Base-by-base conservation (phyloP, 768 basidiomycete genomes). In the Tulasnella calospora region DNA sequence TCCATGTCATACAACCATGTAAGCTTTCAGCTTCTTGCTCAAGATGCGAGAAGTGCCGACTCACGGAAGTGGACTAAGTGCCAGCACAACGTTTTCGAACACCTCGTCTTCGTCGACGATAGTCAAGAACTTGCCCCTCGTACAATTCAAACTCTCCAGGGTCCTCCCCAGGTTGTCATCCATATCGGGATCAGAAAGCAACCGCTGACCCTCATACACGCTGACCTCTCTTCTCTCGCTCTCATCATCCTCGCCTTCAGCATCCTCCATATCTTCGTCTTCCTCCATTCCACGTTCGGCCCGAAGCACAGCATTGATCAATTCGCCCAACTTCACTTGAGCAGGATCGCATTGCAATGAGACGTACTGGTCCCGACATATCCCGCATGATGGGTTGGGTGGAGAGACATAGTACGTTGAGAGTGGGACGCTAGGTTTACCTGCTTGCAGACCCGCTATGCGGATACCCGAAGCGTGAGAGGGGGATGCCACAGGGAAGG, bases 111-210 rank as follows among this genome's bases (percentile, higher is more conserved):
- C 96, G 83, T 98, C 96, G 5, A 91, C 91, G 44, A 98, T 92
- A 6, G 91, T 90, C 82, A 99, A 82, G 85, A 98, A 97, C 85
- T 92, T 96, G 57, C 96, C 95, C 76, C 91, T 85, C 0, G 88
- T 89, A 41, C 97, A 90, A 71, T 89, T 92, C 76, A 99, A 82
- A 81, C 94, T 93, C 80, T 90, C 92, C 81, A 99, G 83, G 71
- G 94, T 95, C 79, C 92, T 88, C 2, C 89, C 91, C 79, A 89
- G 83, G 81, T 98, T 98, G 81, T 98, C 96, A 70, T 94, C 92
- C 88, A 93, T 97, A 82, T 99, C 97, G 9, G 95, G 94, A 82
- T 99, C 98, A 80, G 90, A 92, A 77, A 99, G 85, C 69, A 99
- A 84, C 67, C 96, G 88, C 81, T 92, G 91, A 71, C 93, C 95